These are phyloP conservation scores for Garcia nutans DNA, from an alignment of 345 rosid genomes.

Conservation along the genomic window DNA sequence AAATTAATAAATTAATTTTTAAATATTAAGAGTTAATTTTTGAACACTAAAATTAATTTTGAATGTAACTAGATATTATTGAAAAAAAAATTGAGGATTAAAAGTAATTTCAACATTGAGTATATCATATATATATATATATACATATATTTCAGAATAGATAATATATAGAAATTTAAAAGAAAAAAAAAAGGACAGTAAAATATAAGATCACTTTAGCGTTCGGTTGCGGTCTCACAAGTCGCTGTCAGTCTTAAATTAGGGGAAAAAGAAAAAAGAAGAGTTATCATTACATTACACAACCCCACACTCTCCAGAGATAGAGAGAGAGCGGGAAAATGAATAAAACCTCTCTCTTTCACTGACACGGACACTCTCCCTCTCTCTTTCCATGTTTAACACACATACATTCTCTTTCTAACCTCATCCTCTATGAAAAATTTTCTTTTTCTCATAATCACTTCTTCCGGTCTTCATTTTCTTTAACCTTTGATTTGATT, in stretches of 20 bases:
- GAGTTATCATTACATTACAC: background rate
- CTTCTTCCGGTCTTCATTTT: background rate
- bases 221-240: constrained; percentile 41
- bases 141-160: too few relatives aligned
- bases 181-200: too few relatives aligned
- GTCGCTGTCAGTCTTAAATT: constrained; percentile 53
- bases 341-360: background rate
- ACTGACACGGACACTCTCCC: background rate
- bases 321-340: constrained; percentile 36
- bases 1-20: too few relatives aligned
- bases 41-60: too few relatives aligned
- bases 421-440: background rate
- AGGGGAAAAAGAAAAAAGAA: constrained; percentile 34
- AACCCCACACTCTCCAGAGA: constrained; percentile 11
- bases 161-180: too few relatives aligned
- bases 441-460: constrained; percentile 1
- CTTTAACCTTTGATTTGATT: background rate
- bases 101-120: too few relatives aligned
- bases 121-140: too few relatives aligned
- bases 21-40: too few relatives aligned
- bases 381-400: constrained; percentile 27
- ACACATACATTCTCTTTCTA: constrained; percentile 7
- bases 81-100: too few relatives aligned
- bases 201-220: background rate
- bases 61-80: too few relatives aligned